phyloP scores from a whole-genome alignment of 177 flowering plant species.

The Telopea speciosissima region DNA sequence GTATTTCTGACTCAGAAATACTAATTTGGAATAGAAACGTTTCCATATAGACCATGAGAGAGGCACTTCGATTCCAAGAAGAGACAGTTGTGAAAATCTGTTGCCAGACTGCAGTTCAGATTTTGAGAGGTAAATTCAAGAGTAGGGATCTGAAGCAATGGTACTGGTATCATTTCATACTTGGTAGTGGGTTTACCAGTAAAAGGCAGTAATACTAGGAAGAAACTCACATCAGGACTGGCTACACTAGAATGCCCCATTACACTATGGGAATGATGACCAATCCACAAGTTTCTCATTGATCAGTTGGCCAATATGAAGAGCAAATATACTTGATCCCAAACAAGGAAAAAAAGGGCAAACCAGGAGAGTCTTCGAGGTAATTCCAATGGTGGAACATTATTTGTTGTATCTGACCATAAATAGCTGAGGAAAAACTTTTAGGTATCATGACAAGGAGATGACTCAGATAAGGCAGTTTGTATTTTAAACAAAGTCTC shows the following conservation, averaged over 20 bases:
- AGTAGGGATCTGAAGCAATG: not conserved
- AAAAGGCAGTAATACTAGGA: not conserved
- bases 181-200: not conserved
- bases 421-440: no score
- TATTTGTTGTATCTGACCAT: not conserved
- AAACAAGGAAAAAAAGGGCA: no score
- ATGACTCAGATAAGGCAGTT: no score
- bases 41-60: no score
- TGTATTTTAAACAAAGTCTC: no score
- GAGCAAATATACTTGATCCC: not conserved
- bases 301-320: not conserved
- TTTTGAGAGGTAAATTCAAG: no score
- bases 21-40: no score
- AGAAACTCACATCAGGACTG: not conserved
- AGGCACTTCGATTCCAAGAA: no score
- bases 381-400: not conserved
- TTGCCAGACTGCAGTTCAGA: no score
- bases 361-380: not conserved
- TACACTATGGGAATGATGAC: not conserved
- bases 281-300: not conserved
- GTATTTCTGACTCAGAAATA: no score
- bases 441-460: no score
- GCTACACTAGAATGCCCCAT: not conserved
- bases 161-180: not conserved
- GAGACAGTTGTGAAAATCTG: no score